A percentile compares a stretch with the other conserved stretches of the same genome.
phyloP scores from a whole-genome alignment of 768 basidiomycete species.

The Pleurotus citrinopileatus region DNA sequence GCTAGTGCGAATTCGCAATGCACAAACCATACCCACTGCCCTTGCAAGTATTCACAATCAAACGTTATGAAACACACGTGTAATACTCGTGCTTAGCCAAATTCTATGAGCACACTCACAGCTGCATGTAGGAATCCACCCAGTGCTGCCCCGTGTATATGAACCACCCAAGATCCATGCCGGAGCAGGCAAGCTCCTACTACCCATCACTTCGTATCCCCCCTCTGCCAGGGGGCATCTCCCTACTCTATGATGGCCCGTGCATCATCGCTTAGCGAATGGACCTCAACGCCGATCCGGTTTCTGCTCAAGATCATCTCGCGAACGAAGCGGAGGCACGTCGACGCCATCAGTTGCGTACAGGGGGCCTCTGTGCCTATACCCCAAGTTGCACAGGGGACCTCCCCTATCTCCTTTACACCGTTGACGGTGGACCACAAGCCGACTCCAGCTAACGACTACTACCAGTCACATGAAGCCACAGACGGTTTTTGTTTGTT shows the following conservation, averaged over 20 bases:
- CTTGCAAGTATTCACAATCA: background rate
- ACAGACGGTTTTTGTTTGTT: constrained; percentile 58
- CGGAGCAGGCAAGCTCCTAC: background rate
- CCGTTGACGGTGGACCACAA: background rate
- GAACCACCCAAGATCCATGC: background rate
- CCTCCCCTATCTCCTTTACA: background rate
- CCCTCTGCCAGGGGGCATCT: background rate
- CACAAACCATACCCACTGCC: background rate
- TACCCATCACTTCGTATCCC: background rate
- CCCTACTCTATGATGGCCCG: constrained; percentile 2
- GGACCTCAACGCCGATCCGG: background rate
- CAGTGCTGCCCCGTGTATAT: background rate
- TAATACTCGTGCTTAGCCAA: constrained; percentile 1
- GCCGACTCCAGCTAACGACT: constrained; percentile 26
- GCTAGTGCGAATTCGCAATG: background rate
- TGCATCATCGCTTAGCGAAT: background rate
- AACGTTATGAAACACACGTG: constrained; percentile 10
- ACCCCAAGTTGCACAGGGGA: background rate
- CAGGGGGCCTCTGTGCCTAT: background rate
- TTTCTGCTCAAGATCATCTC: constrained; percentile 2
- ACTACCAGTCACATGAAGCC: constrained; percentile 26
- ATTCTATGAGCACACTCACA: constrained; percentile 3
- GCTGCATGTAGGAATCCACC: constrained; percentile 4
- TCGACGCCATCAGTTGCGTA: constrained; percentile 4
- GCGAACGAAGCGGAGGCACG: background rate